Base-by-base conservation (phyloP, 2,329 filamentous ascomycete species). In the Fusarium sp. region DNA sequence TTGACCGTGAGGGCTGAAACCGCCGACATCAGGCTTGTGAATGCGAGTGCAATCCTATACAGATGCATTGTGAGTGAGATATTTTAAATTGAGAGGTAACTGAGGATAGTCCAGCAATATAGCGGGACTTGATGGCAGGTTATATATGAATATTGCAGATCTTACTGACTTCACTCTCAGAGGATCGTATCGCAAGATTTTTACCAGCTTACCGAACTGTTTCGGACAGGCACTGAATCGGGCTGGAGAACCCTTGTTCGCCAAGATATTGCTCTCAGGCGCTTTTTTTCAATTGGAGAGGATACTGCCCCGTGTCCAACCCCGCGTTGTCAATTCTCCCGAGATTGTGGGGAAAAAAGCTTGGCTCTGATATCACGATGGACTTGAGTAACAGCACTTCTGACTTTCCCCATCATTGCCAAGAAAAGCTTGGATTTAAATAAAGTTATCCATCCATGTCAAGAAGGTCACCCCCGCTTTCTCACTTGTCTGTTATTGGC, bases 1-100 rank as follows among this genome's bases (percentile, higher is more conserved):
- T 74, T 74, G 9, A 75, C 12, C 8, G 35, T 60, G 6, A 72
- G 14, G 11, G 68, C 56, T 22, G 68, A 57, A 14, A 42, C 47
- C 7, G 44, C 41, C 22, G 45, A 51, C 67, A 70, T 70, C 11
- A 70, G 35, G 44, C 39, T 39, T 18, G 58, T 11, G 0, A 69
- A 14, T 1, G 15, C 4, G 32, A 42, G 5, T 10, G 53, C n/a
- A 14, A 70, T 35, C 10, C 45, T 70, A 6, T 17, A 17, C 6
- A 70, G 17, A 24, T n/a, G 58, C 67, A 70, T 70, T 6, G 17
- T 69, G 30, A 28, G 42, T 13, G 26, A 58, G 4, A 18, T 4
- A 36, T 5, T 20, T 5, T 20, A 24, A 11, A n/a, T 17, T 15
- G 6, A 26, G 6, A 12, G 11, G 22, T 36, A 14, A 28, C 28